Evolutionary conservation across 441 rosid species (phyloP).

Genomic region (Eutrema salsugineum): DNA sequence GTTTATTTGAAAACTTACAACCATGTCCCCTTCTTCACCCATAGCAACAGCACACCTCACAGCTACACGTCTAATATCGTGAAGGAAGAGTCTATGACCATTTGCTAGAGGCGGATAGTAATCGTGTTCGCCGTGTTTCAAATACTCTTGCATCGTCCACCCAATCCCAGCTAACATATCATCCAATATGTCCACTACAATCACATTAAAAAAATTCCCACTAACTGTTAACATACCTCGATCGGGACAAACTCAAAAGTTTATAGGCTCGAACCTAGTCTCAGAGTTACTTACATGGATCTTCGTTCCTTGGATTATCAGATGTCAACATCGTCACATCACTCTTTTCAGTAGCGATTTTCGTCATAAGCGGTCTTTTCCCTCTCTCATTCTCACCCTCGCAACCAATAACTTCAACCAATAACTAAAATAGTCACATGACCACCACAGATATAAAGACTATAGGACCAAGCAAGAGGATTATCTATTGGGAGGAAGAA

Average conservation of each 20-base stretch:
- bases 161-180: constrained; percentile 95
- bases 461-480: not conserved
- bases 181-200: constrained; percentile 91
- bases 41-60: constrained; percentile 88
- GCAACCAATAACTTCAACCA: constrained; percentile 73
- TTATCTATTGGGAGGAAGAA: not conserved
- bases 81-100: constrained; percentile 85
- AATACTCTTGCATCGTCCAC: constrained; percentile 87
- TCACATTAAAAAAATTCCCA: constrained; percentile 17
- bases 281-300: constrained; percentile 59
- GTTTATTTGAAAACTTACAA: constrained; percentile 57
- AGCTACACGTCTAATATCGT: constrained; percentile 83
- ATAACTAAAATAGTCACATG: constrained; percentile 19
- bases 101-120: constrained; percentile 89
- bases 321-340: constrained; percentile 92
- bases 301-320: constrained; percentile 88
- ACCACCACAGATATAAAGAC: not conserved
- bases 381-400: constrained; percentile 81
- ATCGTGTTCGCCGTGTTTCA: constrained; percentile 83
- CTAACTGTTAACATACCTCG: constrained; percentile 1
- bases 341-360: constrained; percentile 91
- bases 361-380: constrained; percentile 82
- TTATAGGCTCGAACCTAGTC: not conserved
- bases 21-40: constrained; percentile 98
- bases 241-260: not conserved